These are phyloP conservation scores for Lasiodiplodia hormozganensis DNA, from an alignment of 2,329 filamentous ascomycete genomes.

Conservation along the genomic window DNA sequence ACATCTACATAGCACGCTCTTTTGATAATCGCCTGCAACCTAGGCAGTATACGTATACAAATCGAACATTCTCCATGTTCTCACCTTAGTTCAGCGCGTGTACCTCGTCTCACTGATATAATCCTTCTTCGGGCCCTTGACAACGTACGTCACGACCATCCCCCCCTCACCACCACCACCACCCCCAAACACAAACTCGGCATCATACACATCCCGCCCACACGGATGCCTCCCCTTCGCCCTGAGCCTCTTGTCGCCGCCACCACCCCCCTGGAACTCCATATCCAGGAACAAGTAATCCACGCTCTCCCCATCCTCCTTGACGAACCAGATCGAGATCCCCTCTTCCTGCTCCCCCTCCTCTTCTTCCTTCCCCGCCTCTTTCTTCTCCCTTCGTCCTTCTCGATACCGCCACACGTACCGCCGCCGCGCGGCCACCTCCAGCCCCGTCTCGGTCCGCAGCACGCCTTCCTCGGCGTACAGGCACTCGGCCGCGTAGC, in stretches of 20 bases:
- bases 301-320: slow-evolving; percentile 64
- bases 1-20: slow-evolving; percentile 1
- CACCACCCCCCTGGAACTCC: slow-evolving; percentile 48
- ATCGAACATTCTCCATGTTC: neutral
- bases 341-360: slow-evolving; percentile 49
- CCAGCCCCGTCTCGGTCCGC: slow-evolving; percentile 59
- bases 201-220: slow-evolving; percentile 74
- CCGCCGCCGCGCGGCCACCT: slow-evolving; percentile 66
- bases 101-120: slow-evolving; percentile 49
- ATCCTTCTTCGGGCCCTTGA: slow-evolving; percentile 49
- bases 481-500: slow-evolving; percentile 62
- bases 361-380: slow-evolving; percentile 30
- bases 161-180: slow-evolving; percentile 30
- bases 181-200: slow-evolving; percentile 68
- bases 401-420: slow-evolving; percentile 74
- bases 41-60: neutral
- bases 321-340: slow-evolving; percentile 74
- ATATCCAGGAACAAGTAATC: slow-evolving; percentile 81
- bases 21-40: neutral
- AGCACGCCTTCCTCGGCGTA: slow-evolving; percentile 74
- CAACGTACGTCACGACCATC: slow-evolving; percentile 49
- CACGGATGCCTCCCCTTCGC: slow-evolving; percentile 72
- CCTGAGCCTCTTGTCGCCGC: slow-evolving; percentile 46
- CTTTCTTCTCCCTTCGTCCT: slow-evolving; percentile 26
- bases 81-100: slow-evolving; percentile 19